Evolutionary conservation across 106 monocot genomes (phyloP), one percentile per base, ranked within the genome.

Genomic region (Chionographis japonica): DNA sequence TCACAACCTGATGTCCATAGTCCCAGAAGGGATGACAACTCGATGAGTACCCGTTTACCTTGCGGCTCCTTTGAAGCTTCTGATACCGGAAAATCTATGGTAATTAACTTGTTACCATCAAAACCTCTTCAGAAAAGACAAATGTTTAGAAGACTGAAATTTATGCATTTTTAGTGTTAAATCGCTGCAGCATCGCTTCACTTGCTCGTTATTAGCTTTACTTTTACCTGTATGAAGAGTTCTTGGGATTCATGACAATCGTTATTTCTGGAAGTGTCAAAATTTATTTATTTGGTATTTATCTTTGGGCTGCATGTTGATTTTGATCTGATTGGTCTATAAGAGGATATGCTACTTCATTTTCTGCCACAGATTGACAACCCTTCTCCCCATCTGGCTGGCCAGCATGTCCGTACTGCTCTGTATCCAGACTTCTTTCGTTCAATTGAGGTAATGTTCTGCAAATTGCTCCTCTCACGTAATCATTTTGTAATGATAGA

Each of bases 1-100:
- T 85, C 83, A 60, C 92, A 83, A 62, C 92, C 88, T 16, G 17
- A 27, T 55, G 60, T 19, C 10, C 40, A 37, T 62, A 79, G 62
- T 62, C 72, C 76, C 12, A 87, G 79, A 60, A 61, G 40, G 55
- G 67, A 74, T 67, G 61, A 54, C 10, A 75, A 61, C 37, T 41
- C 68, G 17, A 20, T 39, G 6, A 60, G 69, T 17, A 63, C 58
- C 60, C 73, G 69, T 19, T 67, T 76, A 49, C 68, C 74, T 6
- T 50, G 39, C 39, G 54, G 82, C 56, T 57, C 78, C 8, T 53
- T 53, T 49, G 77, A 72, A 37, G 52, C 68, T 69, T 58, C 61
- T 17, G 70, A 84, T 72, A 20, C 37, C 40, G 83, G 68, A 36
- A 83, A 65, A 64, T 6, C 77, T n/a, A 70, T 55, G 77, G 86